Evolutionary conservation across 2,329 filamentous ascomycete species (phyloP), one percentile per base, ranked within the genome.

Genomic region (Malbranchea zuffiana): DNA sequence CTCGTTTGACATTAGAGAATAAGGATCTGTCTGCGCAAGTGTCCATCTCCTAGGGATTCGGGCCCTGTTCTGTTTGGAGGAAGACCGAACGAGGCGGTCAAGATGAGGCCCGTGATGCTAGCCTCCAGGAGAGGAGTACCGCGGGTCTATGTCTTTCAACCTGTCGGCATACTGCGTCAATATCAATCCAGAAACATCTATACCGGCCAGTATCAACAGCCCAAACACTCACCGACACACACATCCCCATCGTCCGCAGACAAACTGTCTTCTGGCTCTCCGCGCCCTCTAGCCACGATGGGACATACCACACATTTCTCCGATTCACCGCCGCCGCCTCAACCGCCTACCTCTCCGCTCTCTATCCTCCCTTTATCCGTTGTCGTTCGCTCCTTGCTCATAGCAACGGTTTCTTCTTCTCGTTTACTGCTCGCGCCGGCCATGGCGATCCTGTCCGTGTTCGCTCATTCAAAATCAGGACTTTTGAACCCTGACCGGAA

Each of bases 401-500:
- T 46, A 17, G 39, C 46, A 11, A 41, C 42, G 6, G 27, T 48
- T 6, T 48, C 44, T 21, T 44, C 44, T 15, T 45, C 40, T 10
- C 46, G 44, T 13, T 25, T 35, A 12, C 40, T 93, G 3, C 72
- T 93, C 2, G 63, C 66, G 1, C 78, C 82, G 0, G 86, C 80
- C 5, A 67, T 90, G 31, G 68, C 68, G 36, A 57, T 81, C 41
- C 80, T 92, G 61, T 72, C 68, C 5, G 56, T 71, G 15, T 71
- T 92, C 48, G 80, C 86, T 7, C 70, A 84, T 55, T 78, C 81
- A 17, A 72, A 72, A 34, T 78, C 66, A 40, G 63, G 72, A 1
- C 37, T 86, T 0, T 67, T 90, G 40, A 79, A 80, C 56, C 78
- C 85, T 3, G 84, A 92, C 53, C 68, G 63, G 35, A 94, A 93